These are phyloP conservation scores for Apiospora koreana DNA, from an alignment of 2,329 filamentous ascomycete genomes.

Conservation along the genomic window DNA sequence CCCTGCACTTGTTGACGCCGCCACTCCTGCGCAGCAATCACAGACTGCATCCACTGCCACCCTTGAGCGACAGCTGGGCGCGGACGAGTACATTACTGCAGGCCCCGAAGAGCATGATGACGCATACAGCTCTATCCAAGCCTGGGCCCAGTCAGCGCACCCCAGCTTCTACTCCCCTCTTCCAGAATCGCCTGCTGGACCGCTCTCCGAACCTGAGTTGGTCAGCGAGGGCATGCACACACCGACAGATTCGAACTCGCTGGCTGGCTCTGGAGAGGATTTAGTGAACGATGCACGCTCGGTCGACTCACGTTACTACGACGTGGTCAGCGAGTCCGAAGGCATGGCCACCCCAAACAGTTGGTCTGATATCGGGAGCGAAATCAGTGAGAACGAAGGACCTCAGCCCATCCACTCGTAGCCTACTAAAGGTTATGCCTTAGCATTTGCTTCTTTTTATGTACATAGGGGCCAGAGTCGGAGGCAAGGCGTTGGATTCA, in stretches of 20 bases:
- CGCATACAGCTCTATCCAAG: constrained; percentile 63
- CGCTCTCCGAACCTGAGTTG: constrained; percentile 49
- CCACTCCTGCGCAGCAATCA: constrained; percentile 20
- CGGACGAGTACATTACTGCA: constrained; percentile 55
- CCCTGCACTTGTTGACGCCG: constrained; percentile 37
- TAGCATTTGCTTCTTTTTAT: background rate
- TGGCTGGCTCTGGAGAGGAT: constrained; percentile 53
- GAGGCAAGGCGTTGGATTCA: background rate
- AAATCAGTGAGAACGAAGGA: constrained; percentile 57
- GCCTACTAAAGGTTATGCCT: background rate
- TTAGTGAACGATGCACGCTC: constrained; percentile 44
- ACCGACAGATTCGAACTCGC: constrained; percentile 59
- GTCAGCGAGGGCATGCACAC: constrained; percentile 51
- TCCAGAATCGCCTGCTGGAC: constrained; percentile 50
- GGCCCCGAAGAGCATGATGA: constrained; percentile 48
- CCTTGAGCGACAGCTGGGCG: constrained; percentile 41
- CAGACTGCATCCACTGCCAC: constrained; percentile 25
- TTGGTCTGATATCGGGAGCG: constrained; percentile 67
- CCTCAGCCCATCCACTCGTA: constrained; percentile 9
- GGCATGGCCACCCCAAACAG: constrained; percentile 61
- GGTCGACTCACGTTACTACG: constrained; percentile 42
- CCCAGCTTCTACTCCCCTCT: constrained; percentile 63
- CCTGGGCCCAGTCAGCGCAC: constrained; percentile 60
- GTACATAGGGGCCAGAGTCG: background rate
- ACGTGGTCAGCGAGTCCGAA: constrained; percentile 61